Conservation (phyloP, 352 stramenopile species). For the Pythium sukuiense region DNA sequence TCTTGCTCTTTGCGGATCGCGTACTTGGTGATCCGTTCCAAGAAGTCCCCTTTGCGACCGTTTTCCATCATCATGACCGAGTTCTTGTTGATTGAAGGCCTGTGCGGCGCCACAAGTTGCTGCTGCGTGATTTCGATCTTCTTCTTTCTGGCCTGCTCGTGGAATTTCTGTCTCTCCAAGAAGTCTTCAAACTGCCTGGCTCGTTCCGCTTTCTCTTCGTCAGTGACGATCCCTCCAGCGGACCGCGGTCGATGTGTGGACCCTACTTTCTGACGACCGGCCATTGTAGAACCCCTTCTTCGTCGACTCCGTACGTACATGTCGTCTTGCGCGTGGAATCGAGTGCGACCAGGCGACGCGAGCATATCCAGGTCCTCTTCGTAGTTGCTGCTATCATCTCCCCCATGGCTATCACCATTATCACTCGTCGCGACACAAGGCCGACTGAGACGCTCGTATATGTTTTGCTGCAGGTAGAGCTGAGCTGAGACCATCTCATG, state of each 20-base stretch:
- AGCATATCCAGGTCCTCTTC: constrained; percentile 11
- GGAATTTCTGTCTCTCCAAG: constrained; percentile 70
- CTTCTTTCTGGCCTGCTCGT: constrained; percentile 65
- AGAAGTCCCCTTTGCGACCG: constrained; percentile 75
- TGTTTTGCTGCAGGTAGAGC: constrained; percentile 84
- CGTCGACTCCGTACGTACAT: constrained; percentile 40
- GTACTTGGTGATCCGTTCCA: constrained; percentile 77
- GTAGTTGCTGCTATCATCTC: constrained; percentile 29
- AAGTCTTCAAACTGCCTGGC: constrained; percentile 65
- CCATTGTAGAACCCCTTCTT: constrained; percentile 15
- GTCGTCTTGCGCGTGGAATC: constrained; percentile 46
- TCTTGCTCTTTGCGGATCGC: constrained; percentile 79
- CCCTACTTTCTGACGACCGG: background rate
- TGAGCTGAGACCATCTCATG: constrained; percentile 81
- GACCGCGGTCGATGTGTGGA: constrained; percentile 49
- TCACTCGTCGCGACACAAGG: constrained; percentile 37
- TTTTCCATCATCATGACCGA: constrained; percentile 81
- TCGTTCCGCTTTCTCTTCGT: constrained; percentile 52
- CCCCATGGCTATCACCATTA: background rate
- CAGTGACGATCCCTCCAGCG: constrained; percentile 39
- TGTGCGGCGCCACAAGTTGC: constrained; percentile 54
- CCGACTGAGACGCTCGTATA: constrained; percentile 80
- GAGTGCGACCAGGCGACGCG: constrained; percentile 25
- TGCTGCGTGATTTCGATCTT: constrained; percentile 66
- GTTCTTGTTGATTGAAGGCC: constrained; percentile 81